Conservation (phyloP, 225 moss, liverwort and hornwort species). For the Bryoerythrophyllum caledonicum region DNA sequence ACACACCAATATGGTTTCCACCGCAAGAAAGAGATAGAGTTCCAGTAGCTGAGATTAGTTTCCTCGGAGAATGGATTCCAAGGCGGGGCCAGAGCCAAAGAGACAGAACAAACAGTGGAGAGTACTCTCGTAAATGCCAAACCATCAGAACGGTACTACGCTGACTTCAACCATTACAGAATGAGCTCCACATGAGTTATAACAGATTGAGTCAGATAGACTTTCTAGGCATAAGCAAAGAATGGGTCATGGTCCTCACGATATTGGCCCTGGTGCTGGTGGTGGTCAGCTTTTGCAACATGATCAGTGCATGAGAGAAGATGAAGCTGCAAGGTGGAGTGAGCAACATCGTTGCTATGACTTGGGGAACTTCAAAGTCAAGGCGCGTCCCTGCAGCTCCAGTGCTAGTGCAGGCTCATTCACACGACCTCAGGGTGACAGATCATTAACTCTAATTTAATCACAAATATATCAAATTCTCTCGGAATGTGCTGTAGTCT, state of each 20-base stretch:
- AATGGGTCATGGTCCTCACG: background rate
- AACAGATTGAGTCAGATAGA: constrained; percentile 3
- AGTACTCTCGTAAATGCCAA: background rate
- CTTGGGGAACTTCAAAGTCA: constrained; percentile 25
- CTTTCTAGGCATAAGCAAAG: constrained; percentile 1
- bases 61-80: background rate
- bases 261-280: constrained; percentile 15
- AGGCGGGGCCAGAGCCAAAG: background rate
- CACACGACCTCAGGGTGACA: background rate
- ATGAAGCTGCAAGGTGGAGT: constrained; percentile 7
- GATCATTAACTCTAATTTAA: constrained; percentile 2
- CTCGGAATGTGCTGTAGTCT: background rate
- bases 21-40: background rate
- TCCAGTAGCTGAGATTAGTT: background rate
- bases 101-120: background rate
- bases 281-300: constrained; percentile 20
- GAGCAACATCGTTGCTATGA: background rate
- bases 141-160: background rate
- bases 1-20: background rate
- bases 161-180: constrained; percentile 23
- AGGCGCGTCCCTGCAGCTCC: constrained; percentile 31
- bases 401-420: background rate
- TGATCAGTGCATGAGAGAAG: background rate
- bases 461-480: background rate
- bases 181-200: constrained; percentile 9